Conservation (phyloP, 768 basidiomycete species). For the Leccinum disarticulatum region DNA sequence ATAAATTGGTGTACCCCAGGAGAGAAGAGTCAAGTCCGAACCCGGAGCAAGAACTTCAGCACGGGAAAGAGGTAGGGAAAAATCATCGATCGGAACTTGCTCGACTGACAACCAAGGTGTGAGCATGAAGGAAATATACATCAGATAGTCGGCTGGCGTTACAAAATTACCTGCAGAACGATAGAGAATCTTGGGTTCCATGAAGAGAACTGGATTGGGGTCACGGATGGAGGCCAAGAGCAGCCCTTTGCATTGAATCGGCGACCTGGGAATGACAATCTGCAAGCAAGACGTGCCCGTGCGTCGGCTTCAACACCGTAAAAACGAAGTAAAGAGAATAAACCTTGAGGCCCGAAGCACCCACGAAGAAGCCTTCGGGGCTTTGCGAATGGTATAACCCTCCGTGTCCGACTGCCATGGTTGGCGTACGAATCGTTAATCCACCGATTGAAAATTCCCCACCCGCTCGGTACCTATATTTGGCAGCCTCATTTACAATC, state of each 20-base stretch:
- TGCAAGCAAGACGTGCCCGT: constrained; percentile 9
- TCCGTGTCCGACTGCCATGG: constrained; percentile 92
- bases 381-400: constrained; percentile 94
- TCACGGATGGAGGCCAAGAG: constrained; percentile 85
- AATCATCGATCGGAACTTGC: constrained; percentile 91
- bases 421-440: constrained; percentile 80
- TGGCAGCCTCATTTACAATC: constrained; percentile 95
- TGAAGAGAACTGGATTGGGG: constrained; percentile 91
- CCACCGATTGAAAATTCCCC: constrained; percentile 81
- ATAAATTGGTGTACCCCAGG: constrained; percentile 94
- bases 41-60: constrained; percentile 78
- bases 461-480: constrained; percentile 87
- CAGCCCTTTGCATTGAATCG: constrained; percentile 94
- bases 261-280: constrained; percentile 91
- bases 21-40: constrained; percentile 82
- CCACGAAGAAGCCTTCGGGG: constrained; percentile 93
- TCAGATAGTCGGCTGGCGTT: not conserved
- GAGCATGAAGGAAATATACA: not conserved
- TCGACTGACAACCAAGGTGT: constrained; percentile 53
- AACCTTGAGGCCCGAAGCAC: constrained; percentile 86
- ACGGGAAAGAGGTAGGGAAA: constrained; percentile 73
- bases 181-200: constrained; percentile 94
- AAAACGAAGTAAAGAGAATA: not conserved
- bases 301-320: not conserved
- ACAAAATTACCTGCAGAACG: constrained; percentile 67